Base-by-base conservation (phyloP, 1,284 basidiomycete species). In the Omphalotus olearius region DNA sequence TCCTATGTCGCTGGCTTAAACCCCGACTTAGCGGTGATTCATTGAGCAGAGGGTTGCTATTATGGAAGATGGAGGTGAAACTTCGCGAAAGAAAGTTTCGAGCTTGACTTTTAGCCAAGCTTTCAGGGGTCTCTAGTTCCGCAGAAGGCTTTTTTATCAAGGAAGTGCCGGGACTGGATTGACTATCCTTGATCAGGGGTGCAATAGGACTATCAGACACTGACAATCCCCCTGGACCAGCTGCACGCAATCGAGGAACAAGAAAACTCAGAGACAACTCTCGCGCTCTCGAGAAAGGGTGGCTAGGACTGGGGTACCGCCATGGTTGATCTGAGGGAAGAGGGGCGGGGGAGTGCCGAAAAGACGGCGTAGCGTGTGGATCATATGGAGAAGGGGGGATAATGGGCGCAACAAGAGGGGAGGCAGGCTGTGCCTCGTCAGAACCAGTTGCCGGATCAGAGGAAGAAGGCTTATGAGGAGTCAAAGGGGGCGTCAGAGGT, bases 241-340 rank as follows among this genome's bases (percentile, higher is more conserved):
- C 47, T 41, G 25, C 37, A 45, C 11, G 30, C 30, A 33, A n/a
- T 7, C 40, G 13, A 16, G 47, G 47, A n/a, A 78, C 72, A 18
- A 88, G 69, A 74, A 83, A 78, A 48, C 75, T 74, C 42, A 88
- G 67, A 23, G 82, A 82, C n/a, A 85, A 60, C 53, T 88, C 82
- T 37, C 79, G 76, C 9, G 76, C 75, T 26, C 66, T 73, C 11
- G 79, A 80, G 63, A 87, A 66, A 2, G 86, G 83, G 61, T 87
- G 82, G 49, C 82, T 83, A 17, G 83, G 83, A 59, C 83, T 85
- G 14, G 82, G 79, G 62, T 80, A 88, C 35, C 83, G 78, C 87
- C 86, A 89, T 4, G 87, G 85, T 54, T 87, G 85, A 57, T 85
- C 81, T 16, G 80, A 83, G 6, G 84, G 83, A 17, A 83, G 74